Percentiles rank a stretch among this genome's conserved stretches.
phyloP scores from a whole-genome alignment of 352 stramenopile species.

The Phytophthora cryptogea region DNA sequence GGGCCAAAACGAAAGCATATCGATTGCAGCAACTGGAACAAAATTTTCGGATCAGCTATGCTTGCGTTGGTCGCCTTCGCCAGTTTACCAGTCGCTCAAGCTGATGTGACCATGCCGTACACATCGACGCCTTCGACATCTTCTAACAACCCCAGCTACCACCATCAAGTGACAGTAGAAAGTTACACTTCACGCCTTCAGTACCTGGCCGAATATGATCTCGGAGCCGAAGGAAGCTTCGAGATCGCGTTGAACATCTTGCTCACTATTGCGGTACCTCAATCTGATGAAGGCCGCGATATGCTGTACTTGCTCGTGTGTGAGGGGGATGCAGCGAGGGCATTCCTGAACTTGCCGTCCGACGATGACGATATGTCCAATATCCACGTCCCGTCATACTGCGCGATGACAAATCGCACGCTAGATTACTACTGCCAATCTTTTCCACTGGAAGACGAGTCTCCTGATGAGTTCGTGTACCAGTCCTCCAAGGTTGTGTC shows the following conservation, averaged over 20 bases:
- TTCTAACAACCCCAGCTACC: slow-evolving; percentile 22
- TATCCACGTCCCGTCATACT: slow-evolving; percentile 37
- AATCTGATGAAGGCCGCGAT: slow-evolving; percentile 35
- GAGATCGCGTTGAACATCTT: slow-evolving; percentile 48
- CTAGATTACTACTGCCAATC: slow-evolving; percentile 55
- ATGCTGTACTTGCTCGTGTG: slow-evolving; percentile 63
- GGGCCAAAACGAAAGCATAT: not conserved
- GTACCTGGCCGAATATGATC: slow-evolving; percentile 43
- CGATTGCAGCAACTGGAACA: not conserved
- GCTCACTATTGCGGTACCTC: slow-evolving; percentile 31
- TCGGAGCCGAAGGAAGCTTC: slow-evolving; percentile 45
- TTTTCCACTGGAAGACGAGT: slow-evolving; percentile 46
- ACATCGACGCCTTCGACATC: slow-evolving; percentile 8
- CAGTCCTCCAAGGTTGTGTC: slow-evolving; percentile 36
- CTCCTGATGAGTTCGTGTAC: slow-evolving; percentile 42
- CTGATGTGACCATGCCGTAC: slow-evolving; percentile 22
- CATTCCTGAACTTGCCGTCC: slow-evolving; percentile 20
- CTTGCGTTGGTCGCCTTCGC: not conserved
- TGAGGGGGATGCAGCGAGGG: slow-evolving; percentile 21
- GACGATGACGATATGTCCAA: slow-evolving; percentile 1
- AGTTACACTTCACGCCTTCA: slow-evolving; percentile 28
- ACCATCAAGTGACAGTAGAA: slow-evolving; percentile 32
- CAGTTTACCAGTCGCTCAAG: not conserved
- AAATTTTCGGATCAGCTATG: not conserved
- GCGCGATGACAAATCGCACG: slow-evolving; percentile 56